Percentiles rank a stretch among this genome's conserved stretches.
Conservation (phyloP, 345 rosid genomes). For the Bruguiera gymnorhiza region DNA sequence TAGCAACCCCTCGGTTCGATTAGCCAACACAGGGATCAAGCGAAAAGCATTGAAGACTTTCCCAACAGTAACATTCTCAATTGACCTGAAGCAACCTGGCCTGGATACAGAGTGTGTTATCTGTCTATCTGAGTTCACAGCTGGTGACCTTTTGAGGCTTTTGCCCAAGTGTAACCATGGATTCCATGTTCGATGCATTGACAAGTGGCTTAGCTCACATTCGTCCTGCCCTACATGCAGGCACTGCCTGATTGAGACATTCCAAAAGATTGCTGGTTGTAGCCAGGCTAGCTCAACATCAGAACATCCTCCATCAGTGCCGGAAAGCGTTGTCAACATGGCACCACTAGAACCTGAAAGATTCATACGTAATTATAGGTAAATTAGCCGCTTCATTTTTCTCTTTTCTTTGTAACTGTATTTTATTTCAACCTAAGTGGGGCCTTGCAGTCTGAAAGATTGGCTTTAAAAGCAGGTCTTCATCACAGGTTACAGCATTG, state of each 20-base stretch:
- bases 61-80: slow-evolving; percentile 40
- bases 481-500: slow-evolving; percentile 14
- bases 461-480: background rate
- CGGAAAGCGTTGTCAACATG: slow-evolving; percentile 34
- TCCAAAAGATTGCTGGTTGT: slow-evolving; percentile 69
- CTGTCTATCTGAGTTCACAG: slow-evolving; percentile 45
- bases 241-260: slow-evolving; percentile 66
- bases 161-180: slow-evolving; percentile 72
- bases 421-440: slow-evolving; percentile 23
- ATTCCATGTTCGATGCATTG: slow-evolving; percentile 60
- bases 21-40: slow-evolving; percentile 40
- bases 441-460: slow-evolving; percentile 5
- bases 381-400: slow-evolving; percentile 17
- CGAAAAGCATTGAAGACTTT: slow-evolving; percentile 44
- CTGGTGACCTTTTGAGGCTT: slow-evolving; percentile 38
- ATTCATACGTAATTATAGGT: slow-evolving; percentile 40
- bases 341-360: slow-evolving; percentile 60
- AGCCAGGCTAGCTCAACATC: slow-evolving; percentile 42
- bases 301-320: slow-evolving; percentile 28
- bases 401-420: background rate
- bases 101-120: slow-evolving; percentile 52
- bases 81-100: slow-evolving; percentile 37
- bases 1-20: slow-evolving; percentile 16
- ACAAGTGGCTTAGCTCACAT: slow-evolving; percentile 62
- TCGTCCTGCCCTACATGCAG: slow-evolving; percentile 69